Conservation (phyloP, 805 yeast species). For the Nakazawaea pomicola region DNA sequence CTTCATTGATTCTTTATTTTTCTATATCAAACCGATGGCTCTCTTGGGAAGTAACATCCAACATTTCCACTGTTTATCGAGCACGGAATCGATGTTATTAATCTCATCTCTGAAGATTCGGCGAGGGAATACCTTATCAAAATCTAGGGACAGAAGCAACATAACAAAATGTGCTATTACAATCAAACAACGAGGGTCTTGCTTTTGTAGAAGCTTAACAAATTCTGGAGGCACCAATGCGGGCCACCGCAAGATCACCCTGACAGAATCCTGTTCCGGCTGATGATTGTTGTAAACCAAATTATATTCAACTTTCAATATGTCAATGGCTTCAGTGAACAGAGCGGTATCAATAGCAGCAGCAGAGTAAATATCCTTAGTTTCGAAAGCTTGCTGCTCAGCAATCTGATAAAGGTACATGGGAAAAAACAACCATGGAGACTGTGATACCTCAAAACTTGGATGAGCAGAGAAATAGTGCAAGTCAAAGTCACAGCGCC, state of each 20-base stretch:
- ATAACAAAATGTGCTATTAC: slow-evolving; percentile 5
- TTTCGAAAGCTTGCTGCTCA: slow-evolving; percentile 2
- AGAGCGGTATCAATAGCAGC: neutral
- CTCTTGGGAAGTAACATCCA: slow-evolving; percentile 4
- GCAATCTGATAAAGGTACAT: slow-evolving; percentile 1
- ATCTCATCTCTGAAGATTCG: neutral
- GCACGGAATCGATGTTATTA: neutral
- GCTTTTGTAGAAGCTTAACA: neutral
- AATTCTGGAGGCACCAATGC: neutral
- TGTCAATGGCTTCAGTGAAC: neutral
- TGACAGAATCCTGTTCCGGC: slow-evolving; percentile 1
- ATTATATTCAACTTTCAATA: neutral
- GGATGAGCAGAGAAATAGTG: neutral
- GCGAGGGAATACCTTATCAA: neutral
- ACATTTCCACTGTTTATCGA: neutral
- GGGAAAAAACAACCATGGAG: slow-evolving; percentile 3
- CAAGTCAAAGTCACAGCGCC: neutral
- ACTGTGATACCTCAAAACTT: neutral
- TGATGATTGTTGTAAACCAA: neutral
- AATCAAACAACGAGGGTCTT: slow-evolving; percentile 3
- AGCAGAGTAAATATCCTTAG: neutral
- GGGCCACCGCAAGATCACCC: slow-evolving; percentile 5
- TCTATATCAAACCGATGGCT: neutral
- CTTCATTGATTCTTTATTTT: neutral
- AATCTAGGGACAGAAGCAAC: slow-evolving; percentile 6